Percentiles rank a stretch among this genome's conserved stretches.
Conservation (phyloP, 2,329 filamentous ascomycete species). For the Fusarium keratoplasticum region DNA sequence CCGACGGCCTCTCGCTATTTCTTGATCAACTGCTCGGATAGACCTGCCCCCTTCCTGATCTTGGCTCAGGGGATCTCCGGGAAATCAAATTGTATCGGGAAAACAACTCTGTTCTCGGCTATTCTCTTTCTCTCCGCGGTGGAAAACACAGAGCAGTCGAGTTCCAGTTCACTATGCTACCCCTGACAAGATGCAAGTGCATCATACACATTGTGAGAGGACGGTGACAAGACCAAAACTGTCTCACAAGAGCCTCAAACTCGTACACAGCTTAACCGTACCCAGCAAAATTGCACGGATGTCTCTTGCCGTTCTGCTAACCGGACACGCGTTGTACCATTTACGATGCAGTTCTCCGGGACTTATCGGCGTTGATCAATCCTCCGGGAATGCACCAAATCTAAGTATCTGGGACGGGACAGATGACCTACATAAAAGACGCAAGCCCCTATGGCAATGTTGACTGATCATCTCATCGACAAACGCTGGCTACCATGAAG, state of each 20-base stretch:
- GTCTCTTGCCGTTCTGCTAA: conserved; percentile 21
- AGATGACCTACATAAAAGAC: conserved; percentile 8
- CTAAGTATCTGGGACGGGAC: background rate
- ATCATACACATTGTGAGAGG: background rate
- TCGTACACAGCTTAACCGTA: conserved; percentile 10
- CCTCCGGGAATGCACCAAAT: conserved; percentile 35
- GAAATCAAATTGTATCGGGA: background rate
- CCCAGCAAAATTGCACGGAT: conserved; percentile 13
- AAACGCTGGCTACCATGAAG: conserved; percentile 28
- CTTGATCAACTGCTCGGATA: background rate
- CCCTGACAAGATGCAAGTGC: background rate
- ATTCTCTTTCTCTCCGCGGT: background rate
- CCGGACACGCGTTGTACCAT: conserved; percentile 24
- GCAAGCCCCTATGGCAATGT: background rate
- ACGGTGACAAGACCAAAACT: conserved; percentile 4
- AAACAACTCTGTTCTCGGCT: background rate
- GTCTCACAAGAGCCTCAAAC: conserved; percentile 12
- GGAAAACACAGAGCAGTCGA: background rate
- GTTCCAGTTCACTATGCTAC: background rate
- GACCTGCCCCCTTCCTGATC: background rate
- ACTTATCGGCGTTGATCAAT: conserved; percentile 33
- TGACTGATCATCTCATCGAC: background rate
- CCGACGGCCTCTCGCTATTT: background rate
- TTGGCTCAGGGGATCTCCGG: background rate
- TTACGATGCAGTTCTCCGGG: conserved; percentile 35